Conservation (phyloP, 176 grass and related monocot species). For the Triticum aestivum region DNA sequence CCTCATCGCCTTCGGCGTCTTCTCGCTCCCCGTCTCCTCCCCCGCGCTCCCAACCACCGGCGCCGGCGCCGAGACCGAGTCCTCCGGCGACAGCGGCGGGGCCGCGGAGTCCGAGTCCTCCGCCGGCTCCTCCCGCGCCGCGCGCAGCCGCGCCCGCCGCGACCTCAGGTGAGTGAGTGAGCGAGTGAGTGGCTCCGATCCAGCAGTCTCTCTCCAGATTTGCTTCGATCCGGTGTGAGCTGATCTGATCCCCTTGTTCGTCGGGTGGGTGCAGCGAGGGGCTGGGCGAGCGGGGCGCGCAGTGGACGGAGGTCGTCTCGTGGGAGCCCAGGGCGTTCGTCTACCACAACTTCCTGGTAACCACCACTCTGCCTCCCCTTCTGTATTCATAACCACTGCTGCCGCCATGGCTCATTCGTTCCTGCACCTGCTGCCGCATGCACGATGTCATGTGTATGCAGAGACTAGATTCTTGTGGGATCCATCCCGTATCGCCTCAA, state of each 20-base stretch:
- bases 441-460: neutral
- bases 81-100: neutral
- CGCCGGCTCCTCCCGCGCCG: neutral
- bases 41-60: constrained; percentile 16
- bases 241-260: neutral
- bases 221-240: neutral
- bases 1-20: constrained; percentile 69
- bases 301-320: constrained; percentile 96
- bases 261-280: constrained; percentile 40
- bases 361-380: neutral
- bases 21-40: constrained; percentile 64
- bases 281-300: constrained; percentile 67
- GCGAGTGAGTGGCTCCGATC: neutral
- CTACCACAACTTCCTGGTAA: constrained; percentile 91
- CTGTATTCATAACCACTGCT: neutral
- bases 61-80: constrained; percentile 2
- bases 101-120: neutral
- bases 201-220: neutral
- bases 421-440: neutral
- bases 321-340: constrained; percentile 87
- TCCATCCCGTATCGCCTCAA: neutral
- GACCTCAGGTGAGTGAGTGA: constrained; percentile 36
- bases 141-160: constrained; percentile 23
- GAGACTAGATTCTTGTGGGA: neutral
- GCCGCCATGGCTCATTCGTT: neutral